These are phyloP conservation scores for Helicostylum pulchrum DNA, from an alignment of 192 early-diverging fungal species.

Conservation along the genomic window DNA sequence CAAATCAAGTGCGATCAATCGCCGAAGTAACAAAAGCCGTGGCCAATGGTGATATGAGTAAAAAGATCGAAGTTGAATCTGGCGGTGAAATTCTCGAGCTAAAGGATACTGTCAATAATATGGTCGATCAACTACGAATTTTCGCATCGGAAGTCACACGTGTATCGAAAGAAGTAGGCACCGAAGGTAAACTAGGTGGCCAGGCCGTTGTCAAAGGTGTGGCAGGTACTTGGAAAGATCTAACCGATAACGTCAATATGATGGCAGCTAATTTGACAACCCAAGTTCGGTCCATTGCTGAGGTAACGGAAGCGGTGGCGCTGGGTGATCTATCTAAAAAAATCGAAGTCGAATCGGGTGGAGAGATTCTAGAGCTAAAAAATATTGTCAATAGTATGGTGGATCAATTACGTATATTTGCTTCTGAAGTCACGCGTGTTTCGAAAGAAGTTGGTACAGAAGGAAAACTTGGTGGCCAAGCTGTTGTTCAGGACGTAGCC, in stretches of 20 bases:
- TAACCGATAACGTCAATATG: conserved; percentile 1
- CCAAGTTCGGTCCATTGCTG: conserved; percentile 53
- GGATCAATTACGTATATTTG: conserved; percentile 44
- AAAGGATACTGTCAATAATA: conserved; percentile 11
- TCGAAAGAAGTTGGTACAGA: conserved; percentile 56
- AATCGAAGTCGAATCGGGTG: conserved; percentile 46
- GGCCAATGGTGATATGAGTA: neutral
- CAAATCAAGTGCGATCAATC: conserved; percentile 2
- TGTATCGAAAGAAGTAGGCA: conserved; percentile 10
- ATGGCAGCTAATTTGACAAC: conserved; percentile 29
- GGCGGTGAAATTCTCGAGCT: conserved; percentile 9
- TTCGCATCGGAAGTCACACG: conserved; percentile 9
- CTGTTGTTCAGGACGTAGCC: conserved; percentile 44
- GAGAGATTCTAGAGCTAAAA: conserved; percentile 56
- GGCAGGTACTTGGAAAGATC: conserved; percentile 1
- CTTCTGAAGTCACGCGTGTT: conserved; percentile 53
- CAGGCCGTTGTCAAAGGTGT: conserved; percentile 4
- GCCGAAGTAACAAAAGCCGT: conserved; percentile 10
- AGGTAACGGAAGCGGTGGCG: conserved; percentile 50
- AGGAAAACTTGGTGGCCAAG: conserved; percentile 56
- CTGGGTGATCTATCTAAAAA: conserved; percentile 48
- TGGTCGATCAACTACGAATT: conserved; percentile 3
- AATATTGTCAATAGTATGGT: conserved; percentile 53
- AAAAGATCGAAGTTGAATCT: conserved; percentile 13
- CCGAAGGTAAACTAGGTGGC: conserved; percentile 9